Evolutionary conservation across 495 filamentous ascomycete genomes (phyloP).

Genomic region (Aspergillus taichungensis): DNA sequence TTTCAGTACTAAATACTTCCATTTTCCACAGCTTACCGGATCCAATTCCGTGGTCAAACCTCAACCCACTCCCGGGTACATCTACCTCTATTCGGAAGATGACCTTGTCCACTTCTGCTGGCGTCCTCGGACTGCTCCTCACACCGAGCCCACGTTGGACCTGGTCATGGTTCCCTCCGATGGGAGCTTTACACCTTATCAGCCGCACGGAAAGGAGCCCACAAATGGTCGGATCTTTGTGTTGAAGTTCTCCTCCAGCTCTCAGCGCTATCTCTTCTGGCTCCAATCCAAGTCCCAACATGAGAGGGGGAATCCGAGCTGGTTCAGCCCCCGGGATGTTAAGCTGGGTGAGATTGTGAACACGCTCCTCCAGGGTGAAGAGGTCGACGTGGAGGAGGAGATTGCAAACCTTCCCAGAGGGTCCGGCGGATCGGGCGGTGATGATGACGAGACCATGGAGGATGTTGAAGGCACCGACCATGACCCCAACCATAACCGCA

Average conservation of each 20-base stretch:
- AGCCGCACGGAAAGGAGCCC: slow-evolving; percentile 47
- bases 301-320: slow-evolving; percentile 58
- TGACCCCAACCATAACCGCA: slow-evolving; percentile 46
- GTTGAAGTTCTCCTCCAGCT: slow-evolving; percentile 91
- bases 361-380: slow-evolving; percentile 72
- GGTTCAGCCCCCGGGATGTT: slow-evolving; percentile 71
- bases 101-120: slow-evolving; percentile 96
- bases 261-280: slow-evolving; percentile 89
- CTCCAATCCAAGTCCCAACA: slow-evolving; percentile 83
- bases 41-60: slow-evolving; percentile 60
- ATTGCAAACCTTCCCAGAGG: slow-evolving; percentile 52
- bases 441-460: slow-evolving; percentile 77
- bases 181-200: slow-evolving; percentile 74
- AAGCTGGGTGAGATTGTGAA: slow-evolving; percentile 82
- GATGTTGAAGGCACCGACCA: slow-evolving; percentile 61
- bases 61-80: slow-evolving; percentile 65
- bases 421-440: slow-evolving; percentile 30
- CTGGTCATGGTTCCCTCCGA: slow-evolving; percentile 88
- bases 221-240: slow-evolving; percentile 89
- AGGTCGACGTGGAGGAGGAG: slow-evolving; percentile 76
- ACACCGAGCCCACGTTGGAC: slow-evolving; percentile 66
- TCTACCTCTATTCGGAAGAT: slow-evolving; percentile 92
- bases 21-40: slow-evolving; percentile 38
- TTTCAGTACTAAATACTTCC: slow-evolving; percentile 4
- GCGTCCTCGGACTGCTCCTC: slow-evolving; percentile 57